Evolutionary conservation across 257 asterid species (phyloP).

Genomic region (Penstemon davidsonii): DNA sequence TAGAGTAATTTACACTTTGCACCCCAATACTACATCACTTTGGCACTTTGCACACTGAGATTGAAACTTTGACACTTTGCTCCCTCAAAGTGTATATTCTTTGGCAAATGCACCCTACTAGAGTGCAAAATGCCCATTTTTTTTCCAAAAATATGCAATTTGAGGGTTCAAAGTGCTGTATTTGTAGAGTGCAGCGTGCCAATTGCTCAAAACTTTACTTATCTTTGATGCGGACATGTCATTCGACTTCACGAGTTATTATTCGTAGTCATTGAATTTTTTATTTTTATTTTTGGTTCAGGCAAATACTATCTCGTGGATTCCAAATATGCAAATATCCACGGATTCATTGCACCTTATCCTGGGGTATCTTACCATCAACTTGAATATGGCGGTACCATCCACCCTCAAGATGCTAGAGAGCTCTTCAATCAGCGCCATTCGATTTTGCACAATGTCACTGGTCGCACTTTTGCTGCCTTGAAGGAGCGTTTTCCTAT

Average conservation of each 20-base stretch:
- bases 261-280: background rate
- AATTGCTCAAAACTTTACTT: background rate
- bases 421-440: constrained; percentile 46
- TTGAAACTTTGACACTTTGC: too few species aligned
- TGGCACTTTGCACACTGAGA: too few species aligned
- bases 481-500: constrained; percentile 49
- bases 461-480: constrained; percentile 36
- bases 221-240: background rate
- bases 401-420: constrained; percentile 43
- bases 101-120: too few species aligned
- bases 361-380: constrained; percentile 30
- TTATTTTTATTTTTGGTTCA: constrained; percentile 22
- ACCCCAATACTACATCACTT: too few species aligned
- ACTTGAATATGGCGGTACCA: constrained; percentile 25
- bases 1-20: too few species aligned
- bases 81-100: too few species aligned
- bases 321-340: constrained; percentile 36
- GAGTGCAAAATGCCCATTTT: too few species aligned
- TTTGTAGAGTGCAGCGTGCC: too few species aligned
- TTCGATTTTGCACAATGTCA: constrained; percentile 30
- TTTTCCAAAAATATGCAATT: too few species aligned
- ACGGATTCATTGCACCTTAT: constrained; percentile 44
- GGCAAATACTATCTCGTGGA: constrained; percentile 49
- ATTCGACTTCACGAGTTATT: background rate
- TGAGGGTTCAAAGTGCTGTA: too few species aligned